Evolutionary conservation across 2,329 filamentous ascomycete genomes (phyloP).

Genomic region (Fusarium musae): DNA sequence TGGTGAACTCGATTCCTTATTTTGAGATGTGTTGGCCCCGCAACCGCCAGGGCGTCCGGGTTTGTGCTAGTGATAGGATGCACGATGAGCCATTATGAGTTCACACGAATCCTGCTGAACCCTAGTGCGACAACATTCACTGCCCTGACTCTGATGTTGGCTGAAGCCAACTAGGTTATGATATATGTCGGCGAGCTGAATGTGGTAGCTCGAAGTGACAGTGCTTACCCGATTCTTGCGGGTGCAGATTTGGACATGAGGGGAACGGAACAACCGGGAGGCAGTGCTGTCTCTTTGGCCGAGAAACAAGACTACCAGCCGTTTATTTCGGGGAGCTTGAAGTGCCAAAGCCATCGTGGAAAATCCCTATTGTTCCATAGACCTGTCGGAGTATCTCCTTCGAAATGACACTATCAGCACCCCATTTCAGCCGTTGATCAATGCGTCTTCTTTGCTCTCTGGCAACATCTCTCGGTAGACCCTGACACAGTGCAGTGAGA

Average conservation of each 20-base stretch:
- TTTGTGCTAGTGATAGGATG: background rate
- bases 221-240: background rate
- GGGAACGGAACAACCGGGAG: background rate
- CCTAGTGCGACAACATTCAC: background rate
- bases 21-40: background rate
- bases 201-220: constrained; percentile 24
- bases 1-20: background rate
- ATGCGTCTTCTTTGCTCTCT: constrained; percentile 42
- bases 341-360: constrained; percentile 20
- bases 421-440: constrained; percentile 47
- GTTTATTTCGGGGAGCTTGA: constrained; percentile 8
- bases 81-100: constrained; percentile 12
- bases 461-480: constrained; percentile 47
- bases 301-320: background rate
- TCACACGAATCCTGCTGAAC: constrained; percentile 2
- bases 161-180: background rate
- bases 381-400: constrained; percentile 43
- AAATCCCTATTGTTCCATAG: constrained; percentile 34
- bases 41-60: background rate
- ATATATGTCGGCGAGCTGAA: constrained; percentile 30
- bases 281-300: background rate
- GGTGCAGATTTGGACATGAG: background rate
- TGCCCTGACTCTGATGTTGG: background rate
- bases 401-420: constrained; percentile 39
- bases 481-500: constrained; percentile 42